Evolutionary conservation across 108 stramenopile genomes (phyloP).

Genomic region (Fragilaria crotonensis): DNA sequence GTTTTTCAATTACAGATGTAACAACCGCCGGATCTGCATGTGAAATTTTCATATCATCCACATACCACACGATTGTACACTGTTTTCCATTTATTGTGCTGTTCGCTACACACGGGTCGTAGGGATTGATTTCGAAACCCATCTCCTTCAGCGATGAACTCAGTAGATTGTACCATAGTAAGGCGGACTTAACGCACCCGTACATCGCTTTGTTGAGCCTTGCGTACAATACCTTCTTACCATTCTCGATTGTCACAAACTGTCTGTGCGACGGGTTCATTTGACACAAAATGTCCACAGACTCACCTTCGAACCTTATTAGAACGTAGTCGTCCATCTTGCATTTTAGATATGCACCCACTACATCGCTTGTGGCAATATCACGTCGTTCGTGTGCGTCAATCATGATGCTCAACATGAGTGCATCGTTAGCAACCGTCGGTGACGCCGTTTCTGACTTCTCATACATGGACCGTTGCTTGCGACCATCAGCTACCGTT

Average conservation of each 20-base stretch:
- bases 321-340: too few species aligned
- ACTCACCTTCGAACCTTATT: conserved; percentile 1
- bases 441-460: conserved; percentile 18
- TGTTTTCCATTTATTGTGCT: conserved; percentile 22
- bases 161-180: too few species aligned
- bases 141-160: too few species aligned
- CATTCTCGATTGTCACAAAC: too few species aligned
- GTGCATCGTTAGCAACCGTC: conserved; percentile 10
- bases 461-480: background rate
- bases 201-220: conserved; percentile 11
- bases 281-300: background rate
- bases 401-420: conserved; percentile 5
- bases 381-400: conserved; percentile 11
- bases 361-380: conserved; percentile 3
- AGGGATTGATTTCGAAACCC: conserved; percentile 42
- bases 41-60: too few species aligned
- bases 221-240: conserved; percentile 11
- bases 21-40: conserved; percentile 5
- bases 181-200: conserved; percentile 4
- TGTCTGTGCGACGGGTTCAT: conserved; percentile 1
- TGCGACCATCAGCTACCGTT: conserved; percentile 6
- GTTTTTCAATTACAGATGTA: background rate
- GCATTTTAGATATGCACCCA: conserved; percentile 17
- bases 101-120: too few species aligned
- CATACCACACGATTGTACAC: conserved; percentile 28